Percentiles rank a stretch among this genome's conserved stretches.
Evolutionary conservation across 192 early-diverging fungal species (phyloP).

Genomic region (Pilobolus umbonatus): DNA sequence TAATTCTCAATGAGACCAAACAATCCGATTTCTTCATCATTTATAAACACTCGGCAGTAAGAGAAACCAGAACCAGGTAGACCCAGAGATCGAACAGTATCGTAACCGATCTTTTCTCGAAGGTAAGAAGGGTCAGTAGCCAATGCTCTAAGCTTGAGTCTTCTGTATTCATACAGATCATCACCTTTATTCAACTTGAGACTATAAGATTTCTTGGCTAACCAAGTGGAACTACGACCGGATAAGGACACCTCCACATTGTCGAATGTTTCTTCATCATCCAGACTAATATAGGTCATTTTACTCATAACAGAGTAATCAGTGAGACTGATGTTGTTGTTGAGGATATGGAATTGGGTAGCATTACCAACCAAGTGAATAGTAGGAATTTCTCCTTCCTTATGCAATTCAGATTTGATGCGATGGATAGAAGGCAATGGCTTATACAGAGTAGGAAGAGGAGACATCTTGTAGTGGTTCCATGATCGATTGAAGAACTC

Average conservation of each 20-base stretch:
- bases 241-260: constrained; percentile 6
- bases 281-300: constrained; percentile 17
- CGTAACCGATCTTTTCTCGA: constrained; percentile 25
- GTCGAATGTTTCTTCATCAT: neutral
- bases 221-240: constrained; percentile 22
- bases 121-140: constrained; percentile 27
- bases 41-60: constrained; percentile 32
- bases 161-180: constrained; percentile 7
- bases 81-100: constrained; percentile 7
- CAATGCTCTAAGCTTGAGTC: constrained; percentile 22
- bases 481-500: constrained; percentile 20
- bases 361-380: constrained; percentile 11
- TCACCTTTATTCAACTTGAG: constrained; percentile 22
- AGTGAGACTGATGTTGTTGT: neutral
- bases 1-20: constrained; percentile 42
- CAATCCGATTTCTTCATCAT: constrained; percentile 34
- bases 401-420: constrained; percentile 20
- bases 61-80: constrained; percentile 10
- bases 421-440: constrained; percentile 11
- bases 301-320: constrained; percentile 2
- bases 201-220: constrained; percentile 26
- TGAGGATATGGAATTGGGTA: constrained; percentile 2
- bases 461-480: neutral
- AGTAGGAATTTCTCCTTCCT: constrained; percentile 20
- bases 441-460: neutral